Evolutionary conservation across 306 rosid genomes (phyloP).

Genomic region (Castanea sativa): DNA sequence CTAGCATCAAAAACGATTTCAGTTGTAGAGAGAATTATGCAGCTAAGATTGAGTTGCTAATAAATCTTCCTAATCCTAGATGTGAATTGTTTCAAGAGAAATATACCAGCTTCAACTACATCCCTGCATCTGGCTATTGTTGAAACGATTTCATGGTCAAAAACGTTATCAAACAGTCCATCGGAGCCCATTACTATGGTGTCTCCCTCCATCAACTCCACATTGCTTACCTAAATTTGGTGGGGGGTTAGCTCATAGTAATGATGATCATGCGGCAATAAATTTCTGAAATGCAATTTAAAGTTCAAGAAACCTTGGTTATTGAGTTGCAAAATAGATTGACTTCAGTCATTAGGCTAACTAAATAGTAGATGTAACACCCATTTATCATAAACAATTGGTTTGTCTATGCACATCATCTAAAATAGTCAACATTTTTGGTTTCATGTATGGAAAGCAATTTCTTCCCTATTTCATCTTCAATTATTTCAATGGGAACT

Average conservation of each 20-base stretch:
- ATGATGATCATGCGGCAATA: conserved; percentile 3
- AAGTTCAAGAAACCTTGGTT: background rate
- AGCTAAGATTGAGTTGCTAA: background rate
- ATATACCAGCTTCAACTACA: conserved; percentile 75
- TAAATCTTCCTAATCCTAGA: conserved; percentile 2
- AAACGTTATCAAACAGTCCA: conserved; percentile 80
- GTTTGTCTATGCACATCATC: background rate
- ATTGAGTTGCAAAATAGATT: background rate
- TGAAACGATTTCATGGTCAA: conserved; percentile 62
- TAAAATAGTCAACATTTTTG: background rate
- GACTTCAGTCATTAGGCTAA: background rate
- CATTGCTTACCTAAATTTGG: conserved; percentile 57
- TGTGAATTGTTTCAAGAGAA: conserved; percentile 1
- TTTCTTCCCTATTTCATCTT: too few relatives aligned
- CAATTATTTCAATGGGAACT: background rate
- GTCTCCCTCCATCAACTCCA: conserved; percentile 69
- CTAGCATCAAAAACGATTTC: conserved; percentile 55
- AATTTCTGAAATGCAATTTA: background rate
- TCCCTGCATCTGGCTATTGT: conserved; percentile 41
- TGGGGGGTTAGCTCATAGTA: conserved; percentile 15
- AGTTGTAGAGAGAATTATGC: conserved; percentile 14
- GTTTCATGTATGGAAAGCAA: background rate
- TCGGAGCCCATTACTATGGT: conserved; percentile 81
- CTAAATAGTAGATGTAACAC: background rate
- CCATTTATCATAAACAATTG: background rate